Percentiles rank a stretch among this genome's conserved stretches.
These are phyloP conservation scores for Boletus edulis DNA, from an alignment of 768 basidiomycete species.

Conservation along the genomic window DNA sequence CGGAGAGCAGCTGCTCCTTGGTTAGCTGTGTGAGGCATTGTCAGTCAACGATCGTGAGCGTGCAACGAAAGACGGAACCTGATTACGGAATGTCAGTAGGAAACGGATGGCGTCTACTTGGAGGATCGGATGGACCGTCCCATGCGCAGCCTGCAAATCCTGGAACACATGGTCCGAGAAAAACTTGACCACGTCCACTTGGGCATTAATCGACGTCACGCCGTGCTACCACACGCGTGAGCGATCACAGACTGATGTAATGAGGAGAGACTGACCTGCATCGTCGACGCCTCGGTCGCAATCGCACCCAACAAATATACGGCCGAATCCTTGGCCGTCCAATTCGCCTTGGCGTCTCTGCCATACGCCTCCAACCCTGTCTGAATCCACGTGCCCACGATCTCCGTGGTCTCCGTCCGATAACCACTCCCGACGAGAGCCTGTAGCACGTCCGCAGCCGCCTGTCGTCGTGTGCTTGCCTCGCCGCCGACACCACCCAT, in stretches of 20 bases:
- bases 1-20: slow-evolving; percentile 89
- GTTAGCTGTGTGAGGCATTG: slow-evolving; percentile 57
- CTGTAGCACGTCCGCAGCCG: slow-evolving; percentile 93
- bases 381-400: slow-evolving; percentile 82
- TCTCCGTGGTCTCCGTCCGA: slow-evolving; percentile 83
- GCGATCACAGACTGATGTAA: not conserved
- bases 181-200: slow-evolving; percentile 93
- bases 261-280: slow-evolving; percentile 53
- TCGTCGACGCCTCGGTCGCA: slow-evolving; percentile 85
- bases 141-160: slow-evolving; percentile 72
- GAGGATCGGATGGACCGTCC: slow-evolving; percentile 80
- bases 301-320: slow-evolving; percentile 93
- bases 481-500: slow-evolving; percentile 49
- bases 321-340: slow-evolving; percentile 93
- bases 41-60: not conserved
- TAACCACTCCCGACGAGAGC: slow-evolving; percentile 80
- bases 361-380: slow-evolving; percentile 70
- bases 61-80: slow-evolving; percentile 43
- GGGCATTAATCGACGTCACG: slow-evolving; percentile 88
- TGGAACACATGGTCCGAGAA: slow-evolving; percentile 89
- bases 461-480: slow-evolving; percentile 82
- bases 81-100: slow-evolving; percentile 93
- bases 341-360: slow-evolving; percentile 57
- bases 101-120: slow-evolving; percentile 97
- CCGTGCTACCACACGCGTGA: slow-evolving; percentile 57